Evolutionary conservation across 2,329 filamentous ascomycete species (phyloP), one percentile per base, ranked within the genome.

Genomic region (Plectosphaerella sp.): DNA sequence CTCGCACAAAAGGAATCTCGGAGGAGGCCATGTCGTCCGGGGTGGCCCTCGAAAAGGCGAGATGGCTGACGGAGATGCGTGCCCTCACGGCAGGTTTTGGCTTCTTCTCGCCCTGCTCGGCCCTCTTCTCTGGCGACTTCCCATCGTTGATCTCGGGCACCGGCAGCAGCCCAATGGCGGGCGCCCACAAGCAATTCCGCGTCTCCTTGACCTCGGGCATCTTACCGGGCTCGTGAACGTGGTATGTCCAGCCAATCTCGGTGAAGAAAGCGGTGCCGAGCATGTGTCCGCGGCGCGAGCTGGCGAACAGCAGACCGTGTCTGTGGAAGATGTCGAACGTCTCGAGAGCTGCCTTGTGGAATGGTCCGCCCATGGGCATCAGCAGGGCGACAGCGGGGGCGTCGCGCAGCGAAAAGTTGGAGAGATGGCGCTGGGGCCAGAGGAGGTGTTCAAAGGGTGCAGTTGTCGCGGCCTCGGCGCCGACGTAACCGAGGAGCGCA

Each of bases 321-420:
- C 36, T 24, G 18, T 51, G 48, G 28, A 53, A 51, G 18, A 18
- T 53, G 45, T 60, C 58, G 11, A 60, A 45, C 3, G 50, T 51
- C 20, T 49, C 47, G 10, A 60, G 45, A 4, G 56, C 57, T 7
- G 58, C 56, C 33, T 51, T 54, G 43, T 57, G 57, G 14, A 59
- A 47, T 12, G 57, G 57, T 5, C 58, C 58, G n/a, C 57, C 58
- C 57, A 60, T 59, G 8, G 58, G 52, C 39, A 47, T 53, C n/a
- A 60, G 37, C 9, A 58, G 37, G 18, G 50, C 53, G 15, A 50
- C 39, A 33, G 52, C 25, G 12, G 53, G 25, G 15, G 57, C 14
- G 41, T 47, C 49, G 5, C 28, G 41, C 12, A 45, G 25, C 7
- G 10, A 37, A 24, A 58, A 46, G 35, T 48, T 46, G 16, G 56